Conservation (phyloP, 192 early-diverging fungal species). For the Coemansia sp. region DNA sequence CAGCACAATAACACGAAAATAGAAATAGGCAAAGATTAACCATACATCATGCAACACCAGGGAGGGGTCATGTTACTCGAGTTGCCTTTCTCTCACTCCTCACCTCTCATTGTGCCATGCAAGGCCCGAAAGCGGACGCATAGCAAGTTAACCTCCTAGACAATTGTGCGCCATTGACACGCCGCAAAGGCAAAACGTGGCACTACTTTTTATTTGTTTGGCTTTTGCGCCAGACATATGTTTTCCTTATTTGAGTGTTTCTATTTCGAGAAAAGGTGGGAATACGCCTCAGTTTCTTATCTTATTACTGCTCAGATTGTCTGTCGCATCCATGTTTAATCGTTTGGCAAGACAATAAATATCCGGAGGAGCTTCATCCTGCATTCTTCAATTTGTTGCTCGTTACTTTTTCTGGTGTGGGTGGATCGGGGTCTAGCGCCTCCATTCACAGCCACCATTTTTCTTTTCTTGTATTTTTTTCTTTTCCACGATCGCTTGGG, state of each 20-base stretch:
- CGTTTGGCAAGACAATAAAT: neutral
- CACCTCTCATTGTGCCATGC: constrained; percentile 1
- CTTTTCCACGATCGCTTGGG: constrained; percentile 7
- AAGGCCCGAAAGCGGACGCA: neutral
- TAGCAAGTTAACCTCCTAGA: neutral
- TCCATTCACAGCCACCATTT: neutral
- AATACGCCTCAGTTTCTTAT: neutral
- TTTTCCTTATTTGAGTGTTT: neutral
- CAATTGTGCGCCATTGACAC: neutral
- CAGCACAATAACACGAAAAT: neutral
- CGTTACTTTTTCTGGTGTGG: neutral
- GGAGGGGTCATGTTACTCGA: constrained; percentile 8
- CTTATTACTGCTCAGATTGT: neutral
- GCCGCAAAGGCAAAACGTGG: constrained; percentile 1
- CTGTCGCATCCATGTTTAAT: neutral
- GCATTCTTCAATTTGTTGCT: neutral
- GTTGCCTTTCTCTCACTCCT: neutral
- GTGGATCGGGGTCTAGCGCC: neutral
- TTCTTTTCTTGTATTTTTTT: too few species aligned
- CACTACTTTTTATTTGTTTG: neutral
- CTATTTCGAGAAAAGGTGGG: neutral
- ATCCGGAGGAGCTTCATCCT: neutral
- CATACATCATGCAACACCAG: constrained; percentile 1
- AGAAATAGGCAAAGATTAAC: neutral
- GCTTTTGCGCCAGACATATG: neutral